Evolutionary conservation across 805 yeast genomes (phyloP), one percentile per base, ranked within the genome.

Genomic region (Yamadazyma kitorensis): DNA sequence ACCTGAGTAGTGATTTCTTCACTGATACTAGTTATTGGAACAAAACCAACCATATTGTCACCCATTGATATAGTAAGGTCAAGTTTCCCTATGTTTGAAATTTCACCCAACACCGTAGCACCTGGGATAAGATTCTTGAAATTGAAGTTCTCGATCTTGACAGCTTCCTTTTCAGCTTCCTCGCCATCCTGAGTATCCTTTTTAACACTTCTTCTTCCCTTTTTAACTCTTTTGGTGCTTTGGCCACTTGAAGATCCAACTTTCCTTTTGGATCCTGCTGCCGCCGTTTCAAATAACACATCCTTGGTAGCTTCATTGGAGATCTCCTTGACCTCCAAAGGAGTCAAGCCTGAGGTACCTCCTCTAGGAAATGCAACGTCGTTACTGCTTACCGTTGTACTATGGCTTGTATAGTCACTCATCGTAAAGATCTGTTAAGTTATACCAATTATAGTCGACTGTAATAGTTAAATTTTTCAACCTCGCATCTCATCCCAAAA

Each of bases 351-450:
- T 17, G 91, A 76, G 9, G 82, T 78, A 32, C 98, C 98, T 49
- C 98, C 98, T 78, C 99, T 84, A 32, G 98, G 98, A 55, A 93
- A 93, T 9, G 83, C 70, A 26, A 71, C 64, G 38, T 80, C 86
- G 39, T 58, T 64, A 47, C 63, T 64, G 35, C 59, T 57, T 33
- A 65, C 51, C 27, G 55, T 52, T 25, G 65, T 55, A 24, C 53
- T 54, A n/a, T n/a, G n/a, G n/a, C n/a, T n/a, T n/a, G n/a, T n/a
- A n/a, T n/a, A n/a, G n/a, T n/a, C n/a, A n/a, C n/a, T n/a, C n/a
- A n/a, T n/a, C n/a, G n/a, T n/a, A n/a, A n/a, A n/a, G n/a, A n/a
- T n/a, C n/a, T n/a, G n/a, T n/a, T n/a, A n/a, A n/a, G n/a, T n/a
- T n/a, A n/a, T n/a, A n/a, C n/a, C n/a, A n/a, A n/a, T n/a, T n/a